A percentile compares a stretch with the other conserved stretches of the same genome.
Conservation (phyloP, 495 filamentous ascomycete genomes). For the Jackrogersella minutella region DNA sequence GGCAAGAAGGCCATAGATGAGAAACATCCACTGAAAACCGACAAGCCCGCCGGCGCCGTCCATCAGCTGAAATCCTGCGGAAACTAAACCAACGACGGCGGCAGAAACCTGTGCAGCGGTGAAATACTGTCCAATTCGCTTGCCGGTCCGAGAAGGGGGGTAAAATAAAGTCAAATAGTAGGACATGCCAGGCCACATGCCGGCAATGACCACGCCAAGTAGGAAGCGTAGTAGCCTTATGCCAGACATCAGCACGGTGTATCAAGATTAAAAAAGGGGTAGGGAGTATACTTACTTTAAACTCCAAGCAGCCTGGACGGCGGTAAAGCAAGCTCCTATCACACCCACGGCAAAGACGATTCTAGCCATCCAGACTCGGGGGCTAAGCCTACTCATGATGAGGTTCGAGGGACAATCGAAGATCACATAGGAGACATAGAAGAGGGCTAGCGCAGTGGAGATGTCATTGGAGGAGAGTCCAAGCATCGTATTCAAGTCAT, state of each 20-base stretch:
- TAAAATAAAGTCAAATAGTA: slow-evolving; percentile 95
- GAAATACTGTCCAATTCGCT: slow-evolving; percentile 88
- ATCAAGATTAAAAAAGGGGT: neutral
- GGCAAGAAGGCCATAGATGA: slow-evolving; percentile 81
- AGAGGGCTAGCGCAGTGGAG: slow-evolving; percentile 82
- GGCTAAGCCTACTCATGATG: slow-evolving; percentile 84
- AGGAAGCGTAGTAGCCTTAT: slow-evolving; percentile 81
- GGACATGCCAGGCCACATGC: slow-evolving; percentile 96
- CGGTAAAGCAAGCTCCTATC: slow-evolving; percentile 82
- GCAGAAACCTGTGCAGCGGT: slow-evolving; percentile 90
- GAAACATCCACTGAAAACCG: slow-evolving; percentile 95
- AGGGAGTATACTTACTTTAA: slow-evolving; percentile 68
- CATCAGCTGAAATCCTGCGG: slow-evolving; percentile 91
- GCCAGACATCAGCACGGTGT: neutral
- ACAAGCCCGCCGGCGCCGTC: slow-evolving; percentile 78
- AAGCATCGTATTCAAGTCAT: slow-evolving; percentile 74
- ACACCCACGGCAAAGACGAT: slow-evolving; percentile 89
- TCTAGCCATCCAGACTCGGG: slow-evolving; percentile 90
- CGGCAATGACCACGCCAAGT: slow-evolving; percentile 86
- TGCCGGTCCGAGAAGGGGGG: slow-evolving; percentile 83
- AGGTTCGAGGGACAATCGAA: slow-evolving; percentile 92
- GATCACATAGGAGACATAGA: slow-evolving; percentile 89
- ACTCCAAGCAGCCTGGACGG: slow-evolving; percentile 82
- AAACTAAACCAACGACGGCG: slow-evolving; percentile 87
- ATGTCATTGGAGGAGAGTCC: slow-evolving; percentile 74